A percentile compares a stretch with the other conserved stretches of the same genome.
Evolutionary conservation across 345 rosid species (phyloP).

Genomic region (Noccaea caerulescens): DNA sequence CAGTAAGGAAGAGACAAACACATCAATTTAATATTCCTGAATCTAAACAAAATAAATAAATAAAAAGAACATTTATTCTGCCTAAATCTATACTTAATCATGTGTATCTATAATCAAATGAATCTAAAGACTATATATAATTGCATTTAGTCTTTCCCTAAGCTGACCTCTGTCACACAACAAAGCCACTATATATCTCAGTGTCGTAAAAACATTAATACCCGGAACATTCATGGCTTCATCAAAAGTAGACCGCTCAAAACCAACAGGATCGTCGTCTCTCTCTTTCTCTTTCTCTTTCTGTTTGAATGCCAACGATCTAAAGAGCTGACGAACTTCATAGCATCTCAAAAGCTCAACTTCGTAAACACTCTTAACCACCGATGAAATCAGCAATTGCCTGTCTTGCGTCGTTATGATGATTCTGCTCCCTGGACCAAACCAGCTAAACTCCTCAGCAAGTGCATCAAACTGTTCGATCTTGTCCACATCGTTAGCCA

Average conservation of each 20-base stretch:
- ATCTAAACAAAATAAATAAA: neutral
- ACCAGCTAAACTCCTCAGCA: conserved; percentile 42
- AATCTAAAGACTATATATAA: conserved; percentile 33
- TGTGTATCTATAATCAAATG: conserved; percentile 1
- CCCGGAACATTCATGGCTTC: conserved; percentile 14
- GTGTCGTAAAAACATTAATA: neutral
- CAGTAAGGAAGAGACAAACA: conserved; percentile 29
- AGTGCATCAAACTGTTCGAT: conserved; percentile 39
- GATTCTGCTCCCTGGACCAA: conserved; percentile 46
- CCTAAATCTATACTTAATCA: neutral
- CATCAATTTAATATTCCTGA: conserved; percentile 31
- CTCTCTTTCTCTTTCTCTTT: too few relatives aligned
- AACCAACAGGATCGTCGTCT: conserved; percentile 28
- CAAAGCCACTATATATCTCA: conserved; percentile 30
- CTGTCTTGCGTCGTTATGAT: conserved; percentile 42
- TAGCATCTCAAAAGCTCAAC: conserved; percentile 29
- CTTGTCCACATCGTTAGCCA: conserved; percentile 41
- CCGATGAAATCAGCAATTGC: conserved; percentile 28
- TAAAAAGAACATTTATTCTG: neutral
- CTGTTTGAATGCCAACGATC: conserved; percentile 35
- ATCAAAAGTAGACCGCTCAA: conserved; percentile 24
- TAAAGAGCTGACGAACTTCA: conserved; percentile 41
- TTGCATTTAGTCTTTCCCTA: conserved; percentile 23
- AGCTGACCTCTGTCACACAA: conserved; percentile 28
- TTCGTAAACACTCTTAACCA: conserved; percentile 37